phyloP scores from a whole-genome alignment of 345 rosid species.

The Boechera retrofracta region DNA sequence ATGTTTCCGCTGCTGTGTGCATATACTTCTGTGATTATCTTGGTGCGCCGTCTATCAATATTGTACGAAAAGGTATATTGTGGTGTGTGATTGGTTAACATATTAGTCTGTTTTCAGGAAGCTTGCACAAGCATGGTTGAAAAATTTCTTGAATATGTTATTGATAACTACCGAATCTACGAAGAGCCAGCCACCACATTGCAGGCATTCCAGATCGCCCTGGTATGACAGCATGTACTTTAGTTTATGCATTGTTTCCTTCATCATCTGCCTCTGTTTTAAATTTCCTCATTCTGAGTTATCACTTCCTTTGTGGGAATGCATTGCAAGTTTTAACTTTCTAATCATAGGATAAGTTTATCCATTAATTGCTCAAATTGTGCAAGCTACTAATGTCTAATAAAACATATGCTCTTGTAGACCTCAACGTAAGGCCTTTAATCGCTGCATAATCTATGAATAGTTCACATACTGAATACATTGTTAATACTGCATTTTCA shows the following conservation, averaged over 20 bases:
- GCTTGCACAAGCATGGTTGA: constrained; percentile 62
- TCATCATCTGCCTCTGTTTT: constrained; percentile 5
- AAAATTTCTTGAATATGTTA: constrained; percentile 69
- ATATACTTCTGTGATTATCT: constrained; percentile 29
- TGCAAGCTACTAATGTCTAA: constrained; percentile 28
- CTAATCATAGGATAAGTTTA: not conserved
- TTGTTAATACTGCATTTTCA: constrained; percentile 42
- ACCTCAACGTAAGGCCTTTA: constrained; percentile 26
- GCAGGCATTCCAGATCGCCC: constrained; percentile 87
- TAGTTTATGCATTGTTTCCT: constrained; percentile 31
- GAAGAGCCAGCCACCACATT: constrained; percentile 61
- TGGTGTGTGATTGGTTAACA: constrained; percentile 22
- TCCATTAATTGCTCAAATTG: constrained; percentile 12
- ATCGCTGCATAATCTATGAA: constrained; percentile 24
- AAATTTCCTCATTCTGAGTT: not conserved
- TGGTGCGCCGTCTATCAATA: constrained; percentile 23
- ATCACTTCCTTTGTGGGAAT: constrained; percentile 12
- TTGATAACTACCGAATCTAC: constrained; percentile 65
- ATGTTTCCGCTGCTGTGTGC: constrained; percentile 14
- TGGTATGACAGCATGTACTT: constrained; percentile 60
- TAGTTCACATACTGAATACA: constrained; percentile 28
- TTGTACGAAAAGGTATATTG: constrained; percentile 16
- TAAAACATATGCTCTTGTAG: constrained; percentile 14
- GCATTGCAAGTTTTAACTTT: constrained; percentile 22
- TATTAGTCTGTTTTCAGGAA: constrained; percentile 59